Conservation (phyloP, 108 stramenopile genomes). For the Fistulifera solaris region DNA sequence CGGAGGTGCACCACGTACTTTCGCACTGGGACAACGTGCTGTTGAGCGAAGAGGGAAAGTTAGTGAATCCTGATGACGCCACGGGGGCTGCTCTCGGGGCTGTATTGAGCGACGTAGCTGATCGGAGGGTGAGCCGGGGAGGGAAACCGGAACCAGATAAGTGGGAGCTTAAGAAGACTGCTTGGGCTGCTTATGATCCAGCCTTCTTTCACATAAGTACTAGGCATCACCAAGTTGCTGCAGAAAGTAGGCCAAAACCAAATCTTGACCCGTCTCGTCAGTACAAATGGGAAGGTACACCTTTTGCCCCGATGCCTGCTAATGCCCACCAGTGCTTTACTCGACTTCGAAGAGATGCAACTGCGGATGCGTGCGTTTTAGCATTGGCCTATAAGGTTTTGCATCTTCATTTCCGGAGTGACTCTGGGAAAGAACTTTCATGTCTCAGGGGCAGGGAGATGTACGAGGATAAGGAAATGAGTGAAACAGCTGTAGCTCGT, state of each 20-base stretch:
- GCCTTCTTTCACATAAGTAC: conserved; percentile 62
- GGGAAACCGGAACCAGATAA: conserved; percentile 50
- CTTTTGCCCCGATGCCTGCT: conserved; percentile 53
- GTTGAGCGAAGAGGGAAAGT: conserved; percentile 45
- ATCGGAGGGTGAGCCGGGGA: conserved; percentile 41
- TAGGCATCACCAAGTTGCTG: conserved; percentile 58
- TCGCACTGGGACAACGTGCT: conserved; percentile 52
- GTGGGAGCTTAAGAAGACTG: conserved; percentile 50
- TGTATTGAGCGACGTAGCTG: conserved; percentile 63
- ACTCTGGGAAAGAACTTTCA: conserved; percentile 13
- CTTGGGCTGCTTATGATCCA: conserved; percentile 80
- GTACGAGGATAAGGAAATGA: conserved; percentile 52
- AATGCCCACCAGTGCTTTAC: conserved; percentile 45
- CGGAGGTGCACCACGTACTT: conserved; percentile 64
- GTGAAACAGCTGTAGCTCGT: conserved; percentile 70
- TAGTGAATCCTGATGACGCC: conserved; percentile 75
- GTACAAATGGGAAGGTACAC: conserved; percentile 18
- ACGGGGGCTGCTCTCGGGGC: conserved; percentile 67
- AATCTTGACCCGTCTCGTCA: conserved; percentile 11
- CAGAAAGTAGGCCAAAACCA: conserved; percentile 59
- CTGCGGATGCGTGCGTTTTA: conserved; percentile 50
- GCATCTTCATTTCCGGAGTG: conserved; percentile 59
- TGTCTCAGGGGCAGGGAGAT: conserved; percentile 37
- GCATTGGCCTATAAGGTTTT: conserved; percentile 56
- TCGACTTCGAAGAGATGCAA: conserved; percentile 58